These are phyloP conservation scores for Lathyrus sativus DNA, from an alignment of 306 rosid genomes.

Conservation along the genomic window DNA sequence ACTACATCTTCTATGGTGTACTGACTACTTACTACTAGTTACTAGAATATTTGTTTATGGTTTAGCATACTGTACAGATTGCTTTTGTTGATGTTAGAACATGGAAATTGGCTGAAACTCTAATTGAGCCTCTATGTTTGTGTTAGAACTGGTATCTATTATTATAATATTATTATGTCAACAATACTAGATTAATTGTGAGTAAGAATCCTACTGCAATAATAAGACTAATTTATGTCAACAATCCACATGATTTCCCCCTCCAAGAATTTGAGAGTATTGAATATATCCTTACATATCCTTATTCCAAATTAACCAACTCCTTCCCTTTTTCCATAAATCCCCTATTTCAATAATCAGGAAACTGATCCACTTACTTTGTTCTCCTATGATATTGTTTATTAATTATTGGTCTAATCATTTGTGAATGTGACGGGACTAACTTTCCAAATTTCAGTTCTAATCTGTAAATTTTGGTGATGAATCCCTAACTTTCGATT, in stretches of 20 bases:
- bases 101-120: constrained; percentile 1
- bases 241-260: not conserved
- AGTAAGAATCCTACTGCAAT: not conserved
- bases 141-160: no score
- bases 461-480: constrained; percentile 1
- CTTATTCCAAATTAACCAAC: not conserved
- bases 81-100: constrained; percentile 29
- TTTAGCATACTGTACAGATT: not conserved
- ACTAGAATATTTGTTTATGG: not conserved
- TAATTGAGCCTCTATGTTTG: not conserved
- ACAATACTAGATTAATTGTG: no score
- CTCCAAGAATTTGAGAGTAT: not conserved
- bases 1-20: not conserved
- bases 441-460: constrained; percentile 4
- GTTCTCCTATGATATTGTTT: not conserved
- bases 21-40: not conserved
- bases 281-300: not conserved
- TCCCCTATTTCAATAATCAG: not conserved
- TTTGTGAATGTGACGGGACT: not conserved
- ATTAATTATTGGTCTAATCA: not conserved
- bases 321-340: no score
- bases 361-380: not conserved
- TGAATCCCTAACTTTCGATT: not conserved
- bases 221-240: no score
- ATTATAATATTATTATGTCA: no score